Evolutionary conservation across 306 rosid genomes (phyloP).

Genomic region (Citrullus mucosospermus): DNA sequence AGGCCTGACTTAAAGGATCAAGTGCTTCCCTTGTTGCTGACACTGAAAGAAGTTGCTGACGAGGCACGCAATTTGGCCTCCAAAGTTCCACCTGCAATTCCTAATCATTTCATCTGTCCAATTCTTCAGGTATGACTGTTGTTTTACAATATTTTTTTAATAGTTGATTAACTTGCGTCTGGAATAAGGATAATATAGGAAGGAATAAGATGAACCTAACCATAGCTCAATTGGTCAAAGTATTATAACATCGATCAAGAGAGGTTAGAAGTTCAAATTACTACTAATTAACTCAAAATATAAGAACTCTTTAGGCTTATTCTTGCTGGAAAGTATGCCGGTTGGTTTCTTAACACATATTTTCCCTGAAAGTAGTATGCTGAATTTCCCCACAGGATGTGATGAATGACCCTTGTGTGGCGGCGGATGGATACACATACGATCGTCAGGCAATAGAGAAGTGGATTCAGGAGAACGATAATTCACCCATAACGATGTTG

Average conservation of each 20-base stretch:
- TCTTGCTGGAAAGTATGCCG: neutral
- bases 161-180: neutral
- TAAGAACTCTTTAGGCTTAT: neutral
- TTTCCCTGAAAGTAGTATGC: neutral
- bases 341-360: neutral
- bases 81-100: slow-evolving; percentile 33
- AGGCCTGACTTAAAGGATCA: slow-evolving; percentile 68
- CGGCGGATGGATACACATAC: slow-evolving; percentile 89
- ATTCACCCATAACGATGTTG: slow-evolving; percentile 77
- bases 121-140: slow-evolving; percentile 54
- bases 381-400: slow-evolving; percentile 38
- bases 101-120: slow-evolving; percentile 89
- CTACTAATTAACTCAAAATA: neutral
- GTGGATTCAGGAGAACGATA: slow-evolving; percentile 56
- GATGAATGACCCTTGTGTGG: slow-evolving; percentile 93
- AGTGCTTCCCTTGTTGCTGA: slow-evolving; percentile 57
- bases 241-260: neutral
- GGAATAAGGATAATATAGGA: neutral
- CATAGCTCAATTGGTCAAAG: neutral
- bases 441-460: slow-evolving; percentile 57
- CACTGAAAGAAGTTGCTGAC: slow-evolving; percentile 51
- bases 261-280: neutral
- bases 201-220: neutral
- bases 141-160: neutral
- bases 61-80: slow-evolving; percentile 29